Base-by-base conservation (phyloP, 1,139 yeast species). In the Magnusiomyces ingens region DNA sequence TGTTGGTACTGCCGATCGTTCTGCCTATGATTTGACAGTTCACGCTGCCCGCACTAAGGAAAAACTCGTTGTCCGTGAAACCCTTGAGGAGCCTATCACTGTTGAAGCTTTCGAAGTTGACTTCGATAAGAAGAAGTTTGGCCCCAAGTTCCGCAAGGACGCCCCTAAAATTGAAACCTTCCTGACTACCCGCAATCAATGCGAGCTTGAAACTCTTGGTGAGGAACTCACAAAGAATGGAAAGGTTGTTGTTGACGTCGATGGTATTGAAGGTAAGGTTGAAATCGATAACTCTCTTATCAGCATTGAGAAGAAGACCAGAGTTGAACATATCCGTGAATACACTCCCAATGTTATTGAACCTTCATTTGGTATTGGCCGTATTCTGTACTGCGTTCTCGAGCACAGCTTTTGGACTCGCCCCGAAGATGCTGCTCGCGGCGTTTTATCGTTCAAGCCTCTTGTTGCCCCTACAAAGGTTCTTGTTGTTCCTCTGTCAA, bases 1-100 rank as follows among this genome's bases (percentile, higher is more conserved):
- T 82, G 98, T 93, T 67, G 99, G 99, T 63, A 93, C 99, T 77
- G 99, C 99, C 59, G 99, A 94, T 73, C 84, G 99, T 76, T 88
- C 96, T 50, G 99, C 99, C 47, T 94, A 90, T 70, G 99, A 94
- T 74, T 81, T 94, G 72, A 80, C 93, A 52, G 99, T 94, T 55
- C 99, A 94, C 69, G 75, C 98, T 50, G 94, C 95, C 55, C 85
- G 89, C 73, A 94, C 99, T 57, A 90, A 90, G 72, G 96, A 89
- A 74, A 90, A 89, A 73, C 78, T 94, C 66, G 91, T 90, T 57
- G 99, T 93, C 50, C 87, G 98, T 78, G 87, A 94, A 75, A 79
- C 88, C 54, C 79, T 93, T 63, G 83, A 86, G 51, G 85, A 81
- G 68, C 99, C 99, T 58, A 69, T 85, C 59, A 80, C 84, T 55